Evolutionary conservation across 352 stramenopile genomes (phyloP), one percentile per base, ranked within the genome.

Genomic region (Halophytophthora batemanensis): DNA sequence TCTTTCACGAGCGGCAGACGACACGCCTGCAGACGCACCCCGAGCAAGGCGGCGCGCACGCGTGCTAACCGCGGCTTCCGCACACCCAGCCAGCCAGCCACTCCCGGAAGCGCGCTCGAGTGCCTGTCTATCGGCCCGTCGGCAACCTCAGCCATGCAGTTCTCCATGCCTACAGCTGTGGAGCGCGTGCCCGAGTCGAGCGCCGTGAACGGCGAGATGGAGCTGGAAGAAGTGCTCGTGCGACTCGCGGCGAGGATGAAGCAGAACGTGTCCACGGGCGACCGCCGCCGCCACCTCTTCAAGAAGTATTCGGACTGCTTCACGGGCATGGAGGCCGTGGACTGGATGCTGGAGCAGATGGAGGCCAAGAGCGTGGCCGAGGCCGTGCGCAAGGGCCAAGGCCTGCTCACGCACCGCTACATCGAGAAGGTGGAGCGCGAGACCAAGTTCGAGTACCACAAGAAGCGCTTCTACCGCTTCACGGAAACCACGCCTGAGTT

Each of bases 291-390:
- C 37, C 69, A 89, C 59, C 49, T 91, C 45, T 91, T 91, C 51
- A 89, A 89, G 57, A 87, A 87, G 46, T 91, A 88, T 61, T 51
- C 74, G 1, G 78, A 91, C 62, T 91, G 81, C 54, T 91, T 91
- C 61, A 87, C 81, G 21, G 81, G 81, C 41, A 91, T 91, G 81
- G 81, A 91, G 39, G 81, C 81, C 10, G 81, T 91, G 19, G 78
- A 91, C 65, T 91, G 81, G 81, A 91, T 91, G 81, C 76, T 91
- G 34, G 78, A 91, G 65, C 76, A 87, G 47, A 89, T 89, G 78
- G 78, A 91, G 44, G 81, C 78, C 66, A 87, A 86, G 61, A 88
- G 76, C 14, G 78, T 91, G 14, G 76, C 76, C 13, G 78, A 89
- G 40, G 81, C 81, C 29, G 77, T 91, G n/a, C 81, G 78, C 66